Conservation (phyloP, 768 basidiomycete genomes). For the Pleurotus djamor region DNA sequence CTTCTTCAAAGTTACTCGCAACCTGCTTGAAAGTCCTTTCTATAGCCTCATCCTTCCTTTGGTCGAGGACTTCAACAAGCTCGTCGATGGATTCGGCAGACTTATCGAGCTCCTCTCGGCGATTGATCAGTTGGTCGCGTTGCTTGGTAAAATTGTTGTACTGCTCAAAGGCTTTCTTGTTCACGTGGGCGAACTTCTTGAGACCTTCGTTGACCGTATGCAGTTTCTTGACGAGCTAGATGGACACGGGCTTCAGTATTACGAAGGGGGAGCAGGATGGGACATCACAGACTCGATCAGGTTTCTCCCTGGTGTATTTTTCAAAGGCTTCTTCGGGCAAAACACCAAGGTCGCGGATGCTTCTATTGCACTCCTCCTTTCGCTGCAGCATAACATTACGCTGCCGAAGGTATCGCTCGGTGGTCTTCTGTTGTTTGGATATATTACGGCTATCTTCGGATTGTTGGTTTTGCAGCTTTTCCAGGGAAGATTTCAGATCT, state of each 20-base stretch:
- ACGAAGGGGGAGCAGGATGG: too few species aligned
- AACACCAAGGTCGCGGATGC: constrained; percentile 94
- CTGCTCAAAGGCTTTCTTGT: constrained; percentile 99
- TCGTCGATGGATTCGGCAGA: constrained; percentile 90
- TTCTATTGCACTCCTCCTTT: constrained; percentile 93
- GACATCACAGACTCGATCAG: constrained; percentile 82
- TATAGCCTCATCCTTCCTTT: constrained; percentile 97
- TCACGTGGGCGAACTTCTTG: constrained; percentile 97
- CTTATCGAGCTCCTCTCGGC: constrained; percentile 89
- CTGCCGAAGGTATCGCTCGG: constrained; percentile 93
- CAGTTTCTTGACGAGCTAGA: constrained; percentile 89
- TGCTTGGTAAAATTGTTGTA: constrained; percentile 98
- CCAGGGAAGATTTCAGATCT: constrained; percentile 61
- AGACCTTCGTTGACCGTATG: constrained; percentile 89
- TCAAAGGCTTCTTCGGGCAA: constrained; percentile 97
- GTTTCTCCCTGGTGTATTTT: constrained; percentile 85
- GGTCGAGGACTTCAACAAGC: constrained; percentile 90
- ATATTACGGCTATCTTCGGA: constrained; percentile 84
- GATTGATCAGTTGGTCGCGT: constrained; percentile 83
- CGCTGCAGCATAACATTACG: constrained; percentile 79
- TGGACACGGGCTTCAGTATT: neutral
- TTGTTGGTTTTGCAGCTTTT: constrained; percentile 79
- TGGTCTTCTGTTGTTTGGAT: constrained; percentile 91
- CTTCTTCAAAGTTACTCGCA: constrained; percentile 94
- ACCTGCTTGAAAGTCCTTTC: constrained; percentile 99